Evolutionary conservation across 2,329 filamentous ascomycete genomes (phyloP).

Genomic region (Paraphaeosphaeria sporulosa): DNA sequence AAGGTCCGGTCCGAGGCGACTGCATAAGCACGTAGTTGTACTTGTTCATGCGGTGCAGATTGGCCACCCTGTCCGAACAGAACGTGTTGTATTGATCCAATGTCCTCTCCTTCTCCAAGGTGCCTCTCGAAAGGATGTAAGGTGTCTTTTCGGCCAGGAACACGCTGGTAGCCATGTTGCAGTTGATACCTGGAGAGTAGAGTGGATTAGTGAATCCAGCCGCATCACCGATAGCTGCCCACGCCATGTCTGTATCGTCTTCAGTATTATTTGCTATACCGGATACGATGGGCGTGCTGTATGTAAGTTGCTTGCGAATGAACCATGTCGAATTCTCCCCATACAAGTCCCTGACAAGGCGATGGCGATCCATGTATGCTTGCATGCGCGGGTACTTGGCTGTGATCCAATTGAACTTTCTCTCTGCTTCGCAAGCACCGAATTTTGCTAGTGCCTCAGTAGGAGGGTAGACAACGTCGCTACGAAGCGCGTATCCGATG

Average conservation of each 20-base stretch:
- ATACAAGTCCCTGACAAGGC: neutral
- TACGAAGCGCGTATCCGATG: neutral
- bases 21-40: constrained; percentile 1
- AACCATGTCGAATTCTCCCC: neutral
- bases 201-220: neutral
- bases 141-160: neutral
- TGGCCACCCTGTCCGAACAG: neutral
- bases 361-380: constrained; percentile 1
- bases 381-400: constrained; percentile 1
- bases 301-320: constrained; percentile 1
- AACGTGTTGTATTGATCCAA: neutral
- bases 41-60: neutral
- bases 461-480: neutral
- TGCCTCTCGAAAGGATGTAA: neutral
- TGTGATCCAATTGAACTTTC: constrained; percentile 1
- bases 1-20: neutral
- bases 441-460: neutral
- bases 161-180: constrained; percentile 1
- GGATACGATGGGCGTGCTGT: neutral
- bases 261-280: neutral
- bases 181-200: neutral
- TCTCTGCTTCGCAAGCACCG: neutral
- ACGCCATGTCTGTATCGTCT: neutral
- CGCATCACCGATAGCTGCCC: constrained; percentile 2
- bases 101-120: neutral